Conservation (phyloP, 257 asterid species). For the Nicotiana tabacum region DNA sequence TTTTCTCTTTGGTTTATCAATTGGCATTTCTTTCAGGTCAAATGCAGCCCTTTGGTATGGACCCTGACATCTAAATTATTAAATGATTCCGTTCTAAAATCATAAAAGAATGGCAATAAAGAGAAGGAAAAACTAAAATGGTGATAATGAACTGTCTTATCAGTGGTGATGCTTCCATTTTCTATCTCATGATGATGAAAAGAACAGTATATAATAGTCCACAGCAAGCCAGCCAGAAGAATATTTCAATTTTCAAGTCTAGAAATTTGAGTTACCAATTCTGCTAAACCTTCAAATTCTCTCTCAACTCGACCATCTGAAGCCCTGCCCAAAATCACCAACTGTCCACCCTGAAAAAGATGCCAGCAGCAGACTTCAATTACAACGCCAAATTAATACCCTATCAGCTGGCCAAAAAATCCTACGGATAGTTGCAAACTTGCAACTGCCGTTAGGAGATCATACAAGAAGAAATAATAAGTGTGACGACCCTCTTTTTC, state of each 20-base stretch:
- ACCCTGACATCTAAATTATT: neutral
- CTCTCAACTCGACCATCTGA: conserved; percentile 77
- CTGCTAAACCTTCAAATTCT: conserved; percentile 73
- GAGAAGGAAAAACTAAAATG: neutral
- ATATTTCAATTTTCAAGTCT: neutral
- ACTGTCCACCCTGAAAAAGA: conserved; percentile 68
- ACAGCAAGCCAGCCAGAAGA: neutral
- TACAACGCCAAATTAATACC: neutral
- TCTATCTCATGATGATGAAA: neutral
- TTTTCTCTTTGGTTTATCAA: neutral
- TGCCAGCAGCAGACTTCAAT: neutral
- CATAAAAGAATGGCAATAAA: neutral
- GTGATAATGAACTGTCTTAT: neutral
- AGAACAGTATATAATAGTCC: neutral
- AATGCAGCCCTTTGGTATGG: neutral
- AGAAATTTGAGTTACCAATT: conserved; percentile 43
- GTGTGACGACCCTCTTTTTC: too few relatives aligned
- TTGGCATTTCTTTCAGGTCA: neutral
- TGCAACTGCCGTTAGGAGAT: neutral
- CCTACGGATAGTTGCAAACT: neutral
- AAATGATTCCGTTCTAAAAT: neutral
- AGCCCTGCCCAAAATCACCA: conserved; percentile 76
- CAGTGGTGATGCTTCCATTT: neutral
- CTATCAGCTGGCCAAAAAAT: neutral
- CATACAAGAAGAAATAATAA: too few relatives aligned